Evolutionary conservation across 1,284 basidiomycete genomes (phyloP), one percentile per base, ranked within the genome.

Genomic region (Puccinia polysora): DNA sequence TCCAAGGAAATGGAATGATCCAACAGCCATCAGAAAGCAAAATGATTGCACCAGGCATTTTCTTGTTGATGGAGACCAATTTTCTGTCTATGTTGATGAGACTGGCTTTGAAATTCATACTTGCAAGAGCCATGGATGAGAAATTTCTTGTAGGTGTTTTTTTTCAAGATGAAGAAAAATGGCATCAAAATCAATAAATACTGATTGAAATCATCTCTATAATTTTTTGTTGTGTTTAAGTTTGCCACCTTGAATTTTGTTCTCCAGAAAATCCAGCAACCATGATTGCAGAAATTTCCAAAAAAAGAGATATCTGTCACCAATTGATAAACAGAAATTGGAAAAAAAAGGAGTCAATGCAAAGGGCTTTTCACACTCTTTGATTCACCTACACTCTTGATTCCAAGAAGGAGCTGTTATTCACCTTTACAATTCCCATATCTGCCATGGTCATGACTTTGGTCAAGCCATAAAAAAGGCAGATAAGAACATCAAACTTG

Each of bases 211-310:
- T n/a, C n/a, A n/a, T n/a, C n/a, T n/a, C n/a, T n/a, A n/a, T n/a
- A n/a, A n/a, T n/a, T n/a, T n/a, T n/a, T 50, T 50, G 25, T 50
- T 28, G 30, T 18, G 53, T 15, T n/a, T n/a, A n/a, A 56, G 53
- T 4, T 4, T 12, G 53, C 7, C 18, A 18, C 30, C 18, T 28
- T 56, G 4, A 56, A 28, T 56, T 30, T 56, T 4, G 53, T 56
- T 6, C 23, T 28, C 20, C 20, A 56, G 5, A 15, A 28, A 56
- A 56, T 18, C 7, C n/a, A 56, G 18, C 30, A 8, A 56, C 53
- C 4, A 6, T 56, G 30, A 56, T 56, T 56, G 53, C 8, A 25
- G 6, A 18, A 64, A 58, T 67, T 59, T 65, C 23, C 55, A 73
- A 34, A 38, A 62, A 73, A 53, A 23, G 73, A 49, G 14, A 28